A percentile compares a stretch with the other conserved stretches of the same genome.
Evolutionary conservation across 495 filamentous ascomycete species (phyloP).

Genomic region (Friedmanniomyces simplex): DNA sequence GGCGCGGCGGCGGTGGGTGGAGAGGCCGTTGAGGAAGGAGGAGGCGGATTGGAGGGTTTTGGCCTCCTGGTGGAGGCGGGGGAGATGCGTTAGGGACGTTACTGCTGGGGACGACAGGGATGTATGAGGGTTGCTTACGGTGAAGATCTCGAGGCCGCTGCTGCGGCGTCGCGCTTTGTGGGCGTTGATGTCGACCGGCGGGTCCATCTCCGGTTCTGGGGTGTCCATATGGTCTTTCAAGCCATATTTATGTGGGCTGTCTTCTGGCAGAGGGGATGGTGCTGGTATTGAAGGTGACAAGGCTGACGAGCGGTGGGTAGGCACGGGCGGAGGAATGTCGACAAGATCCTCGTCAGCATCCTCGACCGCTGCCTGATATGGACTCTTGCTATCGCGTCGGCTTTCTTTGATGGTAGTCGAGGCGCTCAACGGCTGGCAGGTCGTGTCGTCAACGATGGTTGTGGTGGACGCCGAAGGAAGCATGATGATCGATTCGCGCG

Average conservation of each 20-base stretch:
- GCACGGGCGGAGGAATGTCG: not conserved
- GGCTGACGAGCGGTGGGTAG: not conserved
- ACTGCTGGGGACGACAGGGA: too few species aligned
- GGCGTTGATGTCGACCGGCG: constrained; percentile 8
- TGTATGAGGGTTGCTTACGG: constrained; percentile 13
- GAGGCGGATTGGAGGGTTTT: constrained; percentile 21
- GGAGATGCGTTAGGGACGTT: not conserved
- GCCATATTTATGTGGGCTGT: constrained; percentile 22
- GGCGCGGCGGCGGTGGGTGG: constrained; percentile 18
- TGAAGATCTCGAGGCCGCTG: constrained; percentile 19
- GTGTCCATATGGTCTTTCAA: constrained; percentile 20
- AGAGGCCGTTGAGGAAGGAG: constrained; percentile 23
- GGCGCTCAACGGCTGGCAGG: constrained; percentile 5
- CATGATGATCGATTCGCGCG: constrained; percentile 4
- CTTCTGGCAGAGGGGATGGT: constrained; percentile 18
- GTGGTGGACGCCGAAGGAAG: constrained; percentile 5
- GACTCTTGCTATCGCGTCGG: not conserved
- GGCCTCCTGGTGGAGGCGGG: too few species aligned
- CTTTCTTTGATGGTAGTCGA: constrained; percentile 11
- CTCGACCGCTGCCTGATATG: not conserved
- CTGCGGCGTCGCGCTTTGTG: constrained; percentile 13
- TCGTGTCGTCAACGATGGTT: not conserved
- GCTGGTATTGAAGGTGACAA: constrained; percentile 17
- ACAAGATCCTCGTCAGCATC: not conserved
- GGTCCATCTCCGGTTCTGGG: constrained; percentile 3